Base-by-base conservation (phyloP, 306 rosid genomes). In the Acacia confusa region DNA sequence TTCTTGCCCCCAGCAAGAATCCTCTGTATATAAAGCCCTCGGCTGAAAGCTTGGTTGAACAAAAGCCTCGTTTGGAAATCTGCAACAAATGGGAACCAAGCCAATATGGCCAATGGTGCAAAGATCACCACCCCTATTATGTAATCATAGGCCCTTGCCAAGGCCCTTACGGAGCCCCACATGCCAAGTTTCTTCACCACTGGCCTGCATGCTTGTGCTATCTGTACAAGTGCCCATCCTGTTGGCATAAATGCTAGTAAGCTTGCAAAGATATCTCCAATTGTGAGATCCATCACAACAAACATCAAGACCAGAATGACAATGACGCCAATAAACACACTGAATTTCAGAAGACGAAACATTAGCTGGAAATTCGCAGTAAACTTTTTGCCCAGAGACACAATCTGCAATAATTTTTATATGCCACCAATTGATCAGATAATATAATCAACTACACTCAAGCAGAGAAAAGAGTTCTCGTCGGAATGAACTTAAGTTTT, bases 21-120 rank as follows among this genome's bases (percentile, higher is more conserved):
- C 34, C 96, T 92, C 81, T 93, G 98, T 81, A 95, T 95, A 83
- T 95, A 97, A 81, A 95, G 99, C 53, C 99, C 98, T 84, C 98
- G 75, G 83, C 99, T 95, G 90, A 95, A 95, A n/a, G 99, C 99
- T 87, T 95, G 99, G 88, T 95, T 95, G 92, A 89, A 95, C 15
- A 95, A 89, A 47, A 95, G 89, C 89, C 99, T 85, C 40, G 96
- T 92, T 82, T 95, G 98, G 89, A 93, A 95, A 83, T 93, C 99
- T 7, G 99, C 86, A 48, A 93, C 99, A 83, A 93, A 95, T 40
- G 98, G 98, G 88, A 95, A 93, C 98, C 99, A 93, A 15, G 98
- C 97, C 84, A 95, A 82, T 75, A 92, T 82, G 48, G 91, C 96
- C 64, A 93, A 96, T 7, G 99, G 99, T 30, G 82, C 19, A 60